phyloP scores from a whole-genome alignment of 352 stramenopile genomes.

The Aphanomyces euteiches region DNA sequence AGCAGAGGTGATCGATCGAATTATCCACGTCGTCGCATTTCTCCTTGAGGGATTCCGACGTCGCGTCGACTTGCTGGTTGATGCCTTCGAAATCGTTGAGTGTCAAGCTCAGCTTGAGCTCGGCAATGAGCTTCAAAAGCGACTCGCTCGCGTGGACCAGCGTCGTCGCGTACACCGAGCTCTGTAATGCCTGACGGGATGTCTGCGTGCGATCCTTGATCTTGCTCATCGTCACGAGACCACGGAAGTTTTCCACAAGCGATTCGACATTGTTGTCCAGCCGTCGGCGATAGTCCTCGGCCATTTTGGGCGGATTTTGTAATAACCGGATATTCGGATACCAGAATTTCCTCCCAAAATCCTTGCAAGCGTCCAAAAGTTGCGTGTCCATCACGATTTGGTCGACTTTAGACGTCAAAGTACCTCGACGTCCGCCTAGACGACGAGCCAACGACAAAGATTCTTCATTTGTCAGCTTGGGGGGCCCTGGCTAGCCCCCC shows the following conservation, averaged over 20 bases:
- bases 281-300: constrained; percentile 79
- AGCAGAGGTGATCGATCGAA: constrained; percentile 70
- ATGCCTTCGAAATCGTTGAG: constrained; percentile 82
- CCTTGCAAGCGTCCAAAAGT: no score
- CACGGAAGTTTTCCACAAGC: constrained; percentile 84
- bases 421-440: no score
- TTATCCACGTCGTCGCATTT: constrained; percentile 72
- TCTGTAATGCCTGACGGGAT: constrained; percentile 74
- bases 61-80: constrained; percentile 78
- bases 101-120: constrained; percentile 77
- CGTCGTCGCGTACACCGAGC: constrained; percentile 75
- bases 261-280: constrained; percentile 86
- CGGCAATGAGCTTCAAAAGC: constrained; percentile 71
- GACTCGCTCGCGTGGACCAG: constrained; percentile 77
- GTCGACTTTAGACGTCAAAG: no score
- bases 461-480: no score
- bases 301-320: constrained; percentile 41
- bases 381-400: no score
- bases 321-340: neutral
- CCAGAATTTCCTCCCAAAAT: no score
- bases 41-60: constrained; percentile 58
- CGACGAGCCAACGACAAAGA: no score
- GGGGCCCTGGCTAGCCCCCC: no score
- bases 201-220: constrained; percentile 80
- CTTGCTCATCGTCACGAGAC: constrained; percentile 74